Evolutionary conservation across 2,329 filamentous ascomycete genomes (phyloP), one percentile per base, ranked within the genome.

Genomic region (Alternaria triticina): DNA sequence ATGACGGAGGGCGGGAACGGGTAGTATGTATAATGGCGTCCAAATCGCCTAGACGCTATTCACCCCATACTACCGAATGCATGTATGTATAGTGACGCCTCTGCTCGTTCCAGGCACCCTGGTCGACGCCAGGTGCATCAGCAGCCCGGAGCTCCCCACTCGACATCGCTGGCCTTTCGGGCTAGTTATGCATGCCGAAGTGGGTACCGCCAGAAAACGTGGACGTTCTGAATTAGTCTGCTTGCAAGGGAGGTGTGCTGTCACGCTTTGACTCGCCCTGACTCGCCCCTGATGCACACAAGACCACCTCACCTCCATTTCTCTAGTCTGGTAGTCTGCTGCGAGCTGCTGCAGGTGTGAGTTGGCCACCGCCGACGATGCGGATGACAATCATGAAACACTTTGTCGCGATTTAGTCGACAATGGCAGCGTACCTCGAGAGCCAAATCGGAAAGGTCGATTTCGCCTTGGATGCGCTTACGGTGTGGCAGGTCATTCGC

Each of bases 241-340:
- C 64, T 63, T 68, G 49, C 74, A 74, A 73, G 72, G 71, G 64
- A 70, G 75, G 72, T 80, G 75, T 73, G 78, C 75, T 79, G 78
- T 80, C 78, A 76, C 74, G 69, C 72, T 67, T 72, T 76, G 67
- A 78, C 77, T 76, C 76, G 77, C 70, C 70, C 69, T 74, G 73
- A 76, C 70, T 75, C 74, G 74, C 45, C 65, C 65, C 56, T 64
- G 63, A 58, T 62, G 65, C 68, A 63, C 71, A 70, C 66, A 67
- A 68, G 68, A 73, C 68, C 61, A 73, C 61, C 62, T 73, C 73
- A 68, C 64, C 59, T 74, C 69, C 59, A 69, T 71, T 65, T 67
- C 66, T 68, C 61, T 69, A 70, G 72, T 64, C 67, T 68, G 60
- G 66, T 61, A 70, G 72, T 65, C 67, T 69, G 60, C 68, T 61